Evolutionary conservation across 331 rosid genomes (phyloP).

Genomic region (Ulmus americana): DNA sequence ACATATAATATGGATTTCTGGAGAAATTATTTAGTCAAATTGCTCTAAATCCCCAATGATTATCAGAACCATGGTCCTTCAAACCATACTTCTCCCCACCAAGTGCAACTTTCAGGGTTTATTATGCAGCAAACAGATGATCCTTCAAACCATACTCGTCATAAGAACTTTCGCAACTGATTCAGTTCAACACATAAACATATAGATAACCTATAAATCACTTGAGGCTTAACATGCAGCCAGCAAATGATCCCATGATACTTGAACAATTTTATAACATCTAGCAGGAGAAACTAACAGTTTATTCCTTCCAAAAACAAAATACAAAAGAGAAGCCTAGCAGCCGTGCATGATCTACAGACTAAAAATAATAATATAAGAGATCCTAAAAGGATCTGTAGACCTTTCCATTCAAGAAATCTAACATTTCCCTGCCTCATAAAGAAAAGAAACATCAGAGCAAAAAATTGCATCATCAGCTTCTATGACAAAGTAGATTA

Average conservation of each 20-base stretch:
- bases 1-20: neutral
- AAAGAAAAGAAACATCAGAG: neutral
- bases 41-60: neutral
- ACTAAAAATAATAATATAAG: neutral
- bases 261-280: neutral
- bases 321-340: neutral
- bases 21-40: neutral
- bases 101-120: neutral
- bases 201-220: constrained; percentile 5
- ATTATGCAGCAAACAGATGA: no score
- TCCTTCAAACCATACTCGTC: neutral
- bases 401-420: neutral
- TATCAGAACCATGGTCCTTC: neutral
- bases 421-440: neutral
- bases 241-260: neutral
- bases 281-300: neutral
- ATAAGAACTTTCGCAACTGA: neutral
- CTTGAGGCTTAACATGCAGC: constrained; percentile 4
- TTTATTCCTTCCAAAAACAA: neutral
- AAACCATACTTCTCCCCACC: neutral
- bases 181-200: neutral
- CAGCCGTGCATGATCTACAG: neutral
- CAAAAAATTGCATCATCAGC: neutral
- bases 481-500: neutral
- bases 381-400: neutral